phyloP scores from a whole-genome alignment of 345 rosid species.

The Kernera saxatilis region DNA sequence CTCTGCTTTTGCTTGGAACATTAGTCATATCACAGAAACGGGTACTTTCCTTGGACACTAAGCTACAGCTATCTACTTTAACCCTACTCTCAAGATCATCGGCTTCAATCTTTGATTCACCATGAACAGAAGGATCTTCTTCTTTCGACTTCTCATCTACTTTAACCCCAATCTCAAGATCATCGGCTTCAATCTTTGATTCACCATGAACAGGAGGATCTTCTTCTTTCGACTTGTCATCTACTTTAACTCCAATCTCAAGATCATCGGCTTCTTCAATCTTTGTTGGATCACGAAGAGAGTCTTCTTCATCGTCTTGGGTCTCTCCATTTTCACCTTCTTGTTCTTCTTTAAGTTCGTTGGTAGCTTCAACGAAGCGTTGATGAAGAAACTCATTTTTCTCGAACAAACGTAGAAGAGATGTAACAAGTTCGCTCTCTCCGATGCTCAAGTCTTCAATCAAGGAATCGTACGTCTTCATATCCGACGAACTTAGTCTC shows the following conservation, averaged over 20 bases:
- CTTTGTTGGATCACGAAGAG: neutral
- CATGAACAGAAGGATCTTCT: neutral
- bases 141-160: neutral
- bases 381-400: neutral
- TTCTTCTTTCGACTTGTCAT: neutral
- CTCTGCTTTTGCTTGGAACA: constrained; percentile 45
- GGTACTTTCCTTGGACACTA: constrained; percentile 17
- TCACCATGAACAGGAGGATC: neutral
- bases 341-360: neutral
- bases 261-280: neutral
- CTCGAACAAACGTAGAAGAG: neutral
- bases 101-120: no score
- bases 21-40: constrained; percentile 63
- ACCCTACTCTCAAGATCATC: no score
- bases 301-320: neutral
- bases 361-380: neutral
- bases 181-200: neutral
- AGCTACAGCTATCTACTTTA: neutral
- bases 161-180: neutral
- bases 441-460: no score
- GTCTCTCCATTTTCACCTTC: neutral
- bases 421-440: no score
- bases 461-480: no score
- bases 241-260: no score
- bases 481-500: no score